Evolutionary conservation across 2,329 filamentous ascomycete species (phyloP).

Genomic region (Cordyceps sp.): DNA sequence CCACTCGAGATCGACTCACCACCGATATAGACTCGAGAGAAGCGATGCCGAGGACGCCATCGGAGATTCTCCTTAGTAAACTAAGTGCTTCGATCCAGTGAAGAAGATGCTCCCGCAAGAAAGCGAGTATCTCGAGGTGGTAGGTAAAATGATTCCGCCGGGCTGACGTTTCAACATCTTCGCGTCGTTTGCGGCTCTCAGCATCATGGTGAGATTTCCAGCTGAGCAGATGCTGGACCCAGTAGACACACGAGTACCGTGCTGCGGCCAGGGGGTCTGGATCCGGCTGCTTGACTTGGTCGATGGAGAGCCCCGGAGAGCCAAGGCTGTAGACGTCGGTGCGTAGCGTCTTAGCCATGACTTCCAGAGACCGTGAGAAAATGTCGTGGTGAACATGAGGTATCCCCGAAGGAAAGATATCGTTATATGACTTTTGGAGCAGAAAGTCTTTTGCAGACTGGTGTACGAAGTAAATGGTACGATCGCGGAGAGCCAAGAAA

Average conservation of each 20-base stretch:
- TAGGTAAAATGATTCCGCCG: no score
- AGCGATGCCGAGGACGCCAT: background rate
- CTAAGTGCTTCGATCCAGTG: constrained; percentile 7
- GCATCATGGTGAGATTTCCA: no score
- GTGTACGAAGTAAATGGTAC: constrained; percentile 20
- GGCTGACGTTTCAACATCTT: no score
- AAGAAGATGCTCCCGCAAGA: constrained; percentile 5
- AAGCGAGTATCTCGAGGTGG: background rate
- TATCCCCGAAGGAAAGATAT: background rate
- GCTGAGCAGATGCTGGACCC: constrained; percentile 5
- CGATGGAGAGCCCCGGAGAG: background rate
- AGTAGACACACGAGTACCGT: constrained; percentile 4
- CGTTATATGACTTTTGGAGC: background rate
- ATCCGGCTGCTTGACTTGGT: background rate
- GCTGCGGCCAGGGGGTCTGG: constrained; percentile 3
- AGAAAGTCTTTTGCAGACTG: constrained; percentile 23
- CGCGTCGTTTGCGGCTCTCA: no score
- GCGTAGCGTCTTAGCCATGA: background rate
- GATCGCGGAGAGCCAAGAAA: constrained; percentile 18
- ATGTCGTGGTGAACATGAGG: background rate
- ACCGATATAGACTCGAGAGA: background rate
- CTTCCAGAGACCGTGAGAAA: background rate
- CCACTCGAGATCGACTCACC: no score
- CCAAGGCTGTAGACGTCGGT: constrained; percentile 11
- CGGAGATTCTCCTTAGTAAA: background rate